Evolutionary conservation across 345 rosid species (phyloP).

Genomic region (Microthlaspi erraticum): DNA sequence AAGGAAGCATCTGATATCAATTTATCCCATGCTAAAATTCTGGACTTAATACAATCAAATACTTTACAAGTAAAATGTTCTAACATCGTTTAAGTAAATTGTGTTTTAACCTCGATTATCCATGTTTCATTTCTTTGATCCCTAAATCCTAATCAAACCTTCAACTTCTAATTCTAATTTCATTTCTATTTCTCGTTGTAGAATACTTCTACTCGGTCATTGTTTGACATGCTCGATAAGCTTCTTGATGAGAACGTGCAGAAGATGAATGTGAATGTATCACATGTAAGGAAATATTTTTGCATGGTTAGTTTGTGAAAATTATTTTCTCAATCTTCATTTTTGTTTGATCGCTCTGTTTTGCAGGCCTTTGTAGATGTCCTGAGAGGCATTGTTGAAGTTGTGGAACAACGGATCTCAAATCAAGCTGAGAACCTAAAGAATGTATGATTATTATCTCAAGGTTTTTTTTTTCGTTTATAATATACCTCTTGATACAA

Average conservation of each 20-base stretch:
- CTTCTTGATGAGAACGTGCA: slow-evolving; percentile 65
- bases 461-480: neutral
- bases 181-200: slow-evolving; percentile 44
- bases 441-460: slow-evolving; percentile 57
- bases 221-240: slow-evolving; percentile 58
- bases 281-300: slow-evolving; percentile 59
- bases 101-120: slow-evolving; percentile 2
- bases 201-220: slow-evolving; percentile 68
- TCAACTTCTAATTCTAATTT: slow-evolving; percentile 10
- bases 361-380: slow-evolving; percentile 52
- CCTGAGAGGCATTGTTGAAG: slow-evolving; percentile 62
- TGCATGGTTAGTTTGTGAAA: neutral
- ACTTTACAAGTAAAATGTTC: slow-evolving; percentile 32
- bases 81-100: neutral
- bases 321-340: neutral
- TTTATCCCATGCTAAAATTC: slow-evolving; percentile 54
- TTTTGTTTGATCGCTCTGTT: slow-evolving; percentile 15
- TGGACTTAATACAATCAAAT: slow-evolving; percentile 63
- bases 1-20: slow-evolving; percentile 53
- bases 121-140: slow-evolving; percentile 17
- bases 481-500: slow-evolving; percentile 3
- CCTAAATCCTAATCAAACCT: neutral
- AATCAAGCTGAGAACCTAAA: slow-evolving; percentile 66
- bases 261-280: slow-evolving; percentile 61
- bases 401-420: slow-evolving; percentile 70